A percentile compares a stretch with the other conserved stretches of the same genome.
phyloP scores from a whole-genome alignment of 495 filamentous ascomycete species.

The Lophiostoma macrostomum region DNA sequence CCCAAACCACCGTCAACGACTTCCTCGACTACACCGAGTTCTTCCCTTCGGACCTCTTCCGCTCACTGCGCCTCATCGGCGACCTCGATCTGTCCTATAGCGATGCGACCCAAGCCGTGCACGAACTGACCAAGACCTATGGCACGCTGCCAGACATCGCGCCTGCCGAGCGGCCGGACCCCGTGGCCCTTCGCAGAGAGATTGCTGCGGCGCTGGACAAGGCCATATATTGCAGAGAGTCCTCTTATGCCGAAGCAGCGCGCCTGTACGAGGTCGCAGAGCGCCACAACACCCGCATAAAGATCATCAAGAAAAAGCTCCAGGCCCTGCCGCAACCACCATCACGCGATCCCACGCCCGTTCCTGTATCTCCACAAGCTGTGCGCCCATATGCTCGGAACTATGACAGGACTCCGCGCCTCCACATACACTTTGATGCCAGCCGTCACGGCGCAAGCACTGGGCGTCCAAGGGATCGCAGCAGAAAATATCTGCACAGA shows the following conservation, averaged over 20 bases:
- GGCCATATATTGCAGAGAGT: conserved; percentile 71
- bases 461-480: conserved; percentile 21
- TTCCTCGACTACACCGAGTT: conserved; percentile 95
- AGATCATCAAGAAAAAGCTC: conserved; percentile 77
- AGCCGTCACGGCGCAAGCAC: conserved; percentile 43
- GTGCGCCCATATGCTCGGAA: conserved; percentile 43
- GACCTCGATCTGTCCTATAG: conserved; percentile 73
- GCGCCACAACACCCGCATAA: conserved; percentile 72
- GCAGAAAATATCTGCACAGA: conserved; percentile 11
- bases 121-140: conserved; percentile 72
- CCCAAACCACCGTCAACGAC: conserved; percentile 90
- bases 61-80: conserved; percentile 83
- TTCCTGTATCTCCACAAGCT: conserved; percentile 47
- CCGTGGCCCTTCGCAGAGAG: conserved; percentile 63
- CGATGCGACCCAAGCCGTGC: conserved; percentile 61
- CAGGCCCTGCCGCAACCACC: conserved; percentile 69
- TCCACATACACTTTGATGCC: conserved; percentile 37
- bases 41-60: conserved; percentile 86
- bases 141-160: conserved; percentile 64
- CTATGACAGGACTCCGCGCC: conserved; percentile 39
- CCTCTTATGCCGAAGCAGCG: conserved; percentile 75
- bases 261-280: conserved; percentile 75
- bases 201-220: conserved; percentile 73
- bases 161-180: conserved; percentile 50
- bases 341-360: conserved; percentile 64